Conservation (phyloP, 257 asterid species). For the Petrea volubilis region DNA sequence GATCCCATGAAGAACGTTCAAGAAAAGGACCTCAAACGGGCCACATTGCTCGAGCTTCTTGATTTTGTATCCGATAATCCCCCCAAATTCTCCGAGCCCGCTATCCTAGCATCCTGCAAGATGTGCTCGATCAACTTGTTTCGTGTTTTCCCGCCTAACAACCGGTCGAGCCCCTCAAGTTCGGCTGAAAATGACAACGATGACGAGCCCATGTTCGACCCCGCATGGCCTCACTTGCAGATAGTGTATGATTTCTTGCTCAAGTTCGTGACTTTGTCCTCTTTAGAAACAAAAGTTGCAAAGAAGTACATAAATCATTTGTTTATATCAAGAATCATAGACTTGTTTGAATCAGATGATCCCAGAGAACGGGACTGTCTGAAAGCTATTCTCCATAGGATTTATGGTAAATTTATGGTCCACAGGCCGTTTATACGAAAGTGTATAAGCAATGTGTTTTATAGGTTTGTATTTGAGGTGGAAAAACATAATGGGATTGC, state of each 20-base stretch:
- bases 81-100: slow-evolving; percentile 63
- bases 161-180: slow-evolving; percentile 30
- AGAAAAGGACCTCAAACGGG: slow-evolving; percentile 72
- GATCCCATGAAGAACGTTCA: slow-evolving; percentile 52
- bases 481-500: slow-evolving; percentile 83
- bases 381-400: slow-evolving; percentile 77
- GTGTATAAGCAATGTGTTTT: slow-evolving; percentile 66
- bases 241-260: slow-evolving; percentile 74
- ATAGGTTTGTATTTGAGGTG: slow-evolving; percentile 62
- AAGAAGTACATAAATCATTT: slow-evolving; percentile 68
- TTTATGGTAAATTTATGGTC: slow-evolving; percentile 82
- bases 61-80: slow-evolving; percentile 70
- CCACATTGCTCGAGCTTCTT: slow-evolving; percentile 74
- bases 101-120: slow-evolving; percentile 71
- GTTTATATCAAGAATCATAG: slow-evolving; percentile 63
- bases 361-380: slow-evolving; percentile 86
- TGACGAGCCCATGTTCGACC: slow-evolving; percentile 76
- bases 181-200: slow-evolving; percentile 57
- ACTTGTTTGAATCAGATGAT: slow-evolving; percentile 83
- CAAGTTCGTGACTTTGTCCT: slow-evolving; percentile 62
- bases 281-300: slow-evolving; percentile 68
- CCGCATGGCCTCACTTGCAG: slow-evolving; percentile 85
- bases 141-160: slow-evolving; percentile 68
- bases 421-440: slow-evolving; percentile 82
- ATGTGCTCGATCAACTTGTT: slow-evolving; percentile 80